Evolutionary conservation across 2,329 filamentous ascomycete species (phyloP).

Genomic region (Arthroderma sp.): DNA sequence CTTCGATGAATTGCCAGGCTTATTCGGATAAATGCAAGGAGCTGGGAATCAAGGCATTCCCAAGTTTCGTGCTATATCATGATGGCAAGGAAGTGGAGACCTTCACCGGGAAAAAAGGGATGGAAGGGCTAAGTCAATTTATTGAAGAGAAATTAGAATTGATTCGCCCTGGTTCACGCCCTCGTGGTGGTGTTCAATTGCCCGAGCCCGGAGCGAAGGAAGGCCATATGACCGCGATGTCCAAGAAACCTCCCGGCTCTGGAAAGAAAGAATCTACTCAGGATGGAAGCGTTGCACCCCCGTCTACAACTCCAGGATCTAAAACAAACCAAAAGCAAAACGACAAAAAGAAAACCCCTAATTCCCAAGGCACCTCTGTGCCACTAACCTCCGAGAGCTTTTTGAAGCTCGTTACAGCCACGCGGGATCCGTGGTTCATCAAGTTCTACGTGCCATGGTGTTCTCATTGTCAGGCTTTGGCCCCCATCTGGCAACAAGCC

Average conservation of each 20-base stretch:
- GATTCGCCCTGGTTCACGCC: slow-evolving; percentile 67
- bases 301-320: not conserved
- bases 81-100: slow-evolving; percentile 55
- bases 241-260: not conserved
- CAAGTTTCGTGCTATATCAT: slow-evolving; percentile 67
- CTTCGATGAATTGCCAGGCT: slow-evolving; percentile 69
- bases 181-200: slow-evolving; percentile 50
- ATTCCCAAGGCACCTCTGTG: slow-evolving; percentile 62
- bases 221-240: slow-evolving; percentile 27
- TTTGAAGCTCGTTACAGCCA: slow-evolving; percentile 70
- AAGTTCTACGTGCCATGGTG: slow-evolving; percentile 99
- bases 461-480: slow-evolving; percentile 84
- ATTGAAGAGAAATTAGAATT: slow-evolving; percentile 66
- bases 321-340: slow-evolving; percentile 8
- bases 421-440: slow-evolving; percentile 90
- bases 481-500: slow-evolving; percentile 77
- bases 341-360: slow-evolving; percentile 42
- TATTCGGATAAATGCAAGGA: slow-evolving; percentile 64
- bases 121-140: slow-evolving; percentile 52
- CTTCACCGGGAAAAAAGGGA: slow-evolving; percentile 53
- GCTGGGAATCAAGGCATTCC: slow-evolving; percentile 56
- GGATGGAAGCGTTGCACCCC: slow-evolving; percentile 11
- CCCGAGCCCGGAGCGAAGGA: slow-evolving; percentile 55
- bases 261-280: slow-evolving; percentile 10
- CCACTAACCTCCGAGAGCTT: slow-evolving; percentile 73